phyloP scores from a whole-genome alignment of 2,329 filamentous ascomycete species.

The Exophiala viscosa region DNA sequence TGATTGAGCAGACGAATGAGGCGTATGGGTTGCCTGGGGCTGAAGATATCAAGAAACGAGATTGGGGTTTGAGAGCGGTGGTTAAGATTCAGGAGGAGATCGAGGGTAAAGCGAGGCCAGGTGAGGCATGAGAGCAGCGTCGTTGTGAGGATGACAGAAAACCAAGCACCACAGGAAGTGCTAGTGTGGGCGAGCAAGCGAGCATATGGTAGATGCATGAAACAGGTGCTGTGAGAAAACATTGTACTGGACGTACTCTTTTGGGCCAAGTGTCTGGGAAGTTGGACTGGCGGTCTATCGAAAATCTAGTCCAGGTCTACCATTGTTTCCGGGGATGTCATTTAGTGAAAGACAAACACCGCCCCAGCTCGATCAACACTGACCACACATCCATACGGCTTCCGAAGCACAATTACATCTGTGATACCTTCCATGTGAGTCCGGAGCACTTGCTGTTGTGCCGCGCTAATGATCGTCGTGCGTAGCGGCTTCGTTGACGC shows the following conservation, averaged over 20 bases:
- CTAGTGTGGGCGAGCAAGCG: too few species aligned
- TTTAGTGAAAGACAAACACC: conserved; percentile 73
- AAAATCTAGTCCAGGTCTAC: too few species aligned
- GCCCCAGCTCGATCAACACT: conserved; percentile 85
- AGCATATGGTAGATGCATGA: too few species aligned
- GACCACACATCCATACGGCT: conserved; percentile 87
- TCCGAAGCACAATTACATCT: conserved; percentile 83
- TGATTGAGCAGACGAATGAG: conserved; percentile 14
- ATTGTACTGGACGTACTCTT: too few species aligned
- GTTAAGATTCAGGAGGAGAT: conserved; percentile 10
- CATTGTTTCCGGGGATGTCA: not conserved
- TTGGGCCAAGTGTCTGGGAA: too few species aligned
- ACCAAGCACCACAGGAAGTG: too few species aligned
- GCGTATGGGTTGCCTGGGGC: conserved; percentile 20
- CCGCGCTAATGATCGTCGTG: conserved; percentile 78
- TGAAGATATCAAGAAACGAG: conserved; percentile 14
- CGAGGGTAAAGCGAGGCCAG: too few species aligned
- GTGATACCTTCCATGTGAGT: conserved; percentile 84
- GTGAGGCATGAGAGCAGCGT: too few species aligned
- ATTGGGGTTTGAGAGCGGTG: conserved; percentile 12
- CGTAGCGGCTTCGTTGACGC: conserved; percentile 54
- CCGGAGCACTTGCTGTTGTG: conserved; percentile 80
- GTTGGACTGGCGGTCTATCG: too few species aligned
- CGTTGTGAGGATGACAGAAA: too few species aligned
- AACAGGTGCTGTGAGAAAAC: too few species aligned